Base-by-base conservation (phyloP, 495 filamentous ascomycete genomes). In the Pyrenopolyporus hunteri region DNA sequence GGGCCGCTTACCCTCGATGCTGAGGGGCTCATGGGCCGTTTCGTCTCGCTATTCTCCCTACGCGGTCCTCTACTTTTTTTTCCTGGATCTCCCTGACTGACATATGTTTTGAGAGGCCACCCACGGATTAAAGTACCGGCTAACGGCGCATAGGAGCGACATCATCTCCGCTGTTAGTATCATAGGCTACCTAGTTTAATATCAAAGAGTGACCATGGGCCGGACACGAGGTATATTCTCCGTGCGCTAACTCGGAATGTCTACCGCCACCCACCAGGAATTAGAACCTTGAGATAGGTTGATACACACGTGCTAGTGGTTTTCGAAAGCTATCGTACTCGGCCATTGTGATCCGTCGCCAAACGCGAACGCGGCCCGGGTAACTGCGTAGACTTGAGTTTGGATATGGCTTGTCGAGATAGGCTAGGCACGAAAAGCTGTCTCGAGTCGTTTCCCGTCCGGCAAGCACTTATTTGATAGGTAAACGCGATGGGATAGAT, bases 1-100 rank as follows among this genome's bases (percentile, higher is more conserved):
- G 44, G 44, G 63, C 40, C 63, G 63, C 63, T 65, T 65, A 65
- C 51, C 46, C 63, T 60, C 39, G 56, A 56, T 23, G 46, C 17
- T 65, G 37, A 60, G 56, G 60, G 63, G 63, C 51, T 33, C 39
- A 29, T 23, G 7, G 32, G 14, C 50, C 39, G 44, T 56, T 28
- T 60, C 44, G 49, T 44, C 51, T 60, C 44, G 14, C 26, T 31
- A 43, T 59, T 55, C 40, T 39, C 35, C 50, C 50, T 65, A 50
- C 49, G 56, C 39, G 54, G 16, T 9, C 14, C 42, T 31, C 33
- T 29, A 39, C 10, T 31, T 25, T 59, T 36, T 23, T 49, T 45
- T 16, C 16, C 20, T 31, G 19, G 19, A 57, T 20, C 22, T 45
- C 31, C 28, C 32, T 60, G 26, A 32, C 31, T 43, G 51, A 40